Evolutionary conservation across 805 yeast genomes (phyloP).

Genomic region (Saccharomycopsis fermentans): DNA sequence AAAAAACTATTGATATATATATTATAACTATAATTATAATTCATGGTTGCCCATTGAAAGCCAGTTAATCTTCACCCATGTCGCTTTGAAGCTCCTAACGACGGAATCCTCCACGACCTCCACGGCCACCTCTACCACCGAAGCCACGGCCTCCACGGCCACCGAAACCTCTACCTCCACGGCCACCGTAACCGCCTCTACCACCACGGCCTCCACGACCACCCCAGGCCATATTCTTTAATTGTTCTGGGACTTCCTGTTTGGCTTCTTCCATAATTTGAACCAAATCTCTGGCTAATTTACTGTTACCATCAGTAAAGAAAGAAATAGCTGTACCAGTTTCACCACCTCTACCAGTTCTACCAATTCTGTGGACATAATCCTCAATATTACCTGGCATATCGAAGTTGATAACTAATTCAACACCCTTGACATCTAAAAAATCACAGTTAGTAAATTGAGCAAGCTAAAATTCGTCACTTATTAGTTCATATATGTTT

Average conservation of each 20-base stretch:
- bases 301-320: conserved; percentile 80
- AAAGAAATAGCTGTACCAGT: conserved; percentile 91
- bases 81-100: not conserved
- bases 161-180: conserved; percentile 37
- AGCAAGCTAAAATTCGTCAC: too few relatives aligned
- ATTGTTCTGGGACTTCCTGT: conserved; percentile 75
- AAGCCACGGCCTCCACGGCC: conserved; percentile 32
- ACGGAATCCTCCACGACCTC: conserved; percentile 1
- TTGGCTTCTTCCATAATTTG: conserved; percentile 92
- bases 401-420: conserved; percentile 86
- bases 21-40: too few relatives aligned
- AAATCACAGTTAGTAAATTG: not conserved
- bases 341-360: conserved; percentile 99
- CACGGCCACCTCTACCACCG: conserved; percentile 29
- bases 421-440: conserved; percentile 94
- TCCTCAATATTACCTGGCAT: conserved; percentile 98
- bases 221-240: conserved; percentile 67
- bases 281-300: conserved; percentile 83
- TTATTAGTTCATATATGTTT: not conserved
- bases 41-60: too few relatives aligned
- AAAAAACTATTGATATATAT: too few relatives aligned
- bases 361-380: conserved; percentile 97
- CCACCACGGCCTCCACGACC: conserved; percentile 49
- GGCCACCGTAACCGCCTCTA: conserved; percentile 41
- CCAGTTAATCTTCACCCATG: too few relatives aligned